A percentile compares a stretch with the other conserved stretches of the same genome.
Conservation (phyloP, 192 early-diverging fungal genomes). For the Glomus cerebriforme region DNA sequence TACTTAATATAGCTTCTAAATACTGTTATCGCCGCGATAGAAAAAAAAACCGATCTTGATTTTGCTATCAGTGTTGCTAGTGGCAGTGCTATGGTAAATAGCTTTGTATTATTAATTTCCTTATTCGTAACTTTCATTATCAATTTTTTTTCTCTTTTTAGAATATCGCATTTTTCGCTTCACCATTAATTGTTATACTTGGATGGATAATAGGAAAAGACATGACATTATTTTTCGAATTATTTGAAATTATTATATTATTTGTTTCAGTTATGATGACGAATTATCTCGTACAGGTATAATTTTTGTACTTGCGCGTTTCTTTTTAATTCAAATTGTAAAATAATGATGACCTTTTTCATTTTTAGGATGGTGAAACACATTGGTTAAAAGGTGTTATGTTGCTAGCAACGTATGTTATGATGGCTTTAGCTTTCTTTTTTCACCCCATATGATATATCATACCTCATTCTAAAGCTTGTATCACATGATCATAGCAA, state of each 20-base stretch:
- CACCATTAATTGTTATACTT: slow-evolving; percentile 67
- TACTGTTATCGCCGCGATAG: slow-evolving; percentile 74
- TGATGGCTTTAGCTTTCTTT: slow-evolving; percentile 74
- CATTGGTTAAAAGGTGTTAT: slow-evolving; percentile 95
- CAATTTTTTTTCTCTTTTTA: background rate
- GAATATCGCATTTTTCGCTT: slow-evolving; percentile 85
- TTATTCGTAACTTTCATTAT: background rate
- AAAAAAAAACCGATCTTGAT: slow-evolving; percentile 81
- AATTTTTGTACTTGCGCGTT: too few relatives aligned
- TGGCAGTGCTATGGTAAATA: slow-evolving; percentile 68
- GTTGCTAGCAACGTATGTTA: slow-evolving; percentile 78
- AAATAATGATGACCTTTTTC: slow-evolving; percentile 36
- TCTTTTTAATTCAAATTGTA: slow-evolving; percentile 34
- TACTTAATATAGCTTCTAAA: slow-evolving; percentile 64
- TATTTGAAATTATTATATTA: slow-evolving; percentile 79
- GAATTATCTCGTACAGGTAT: slow-evolving; percentile 67
- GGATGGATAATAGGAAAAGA: slow-evolving; percentile 83
- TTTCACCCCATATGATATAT: too few relatives aligned
- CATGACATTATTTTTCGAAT: slow-evolving; percentile 84
- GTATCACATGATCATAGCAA: too few relatives aligned
- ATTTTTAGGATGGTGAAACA: slow-evolving; percentile 74
- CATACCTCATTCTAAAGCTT: too few relatives aligned
- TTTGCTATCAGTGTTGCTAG: slow-evolving; percentile 85
- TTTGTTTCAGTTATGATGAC: slow-evolving; percentile 79
- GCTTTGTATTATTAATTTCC: background rate